Percentiles rank a stretch among this genome's conserved stretches.
Conservation (phyloP, 2,329 filamentous ascomycete genomes). For the Geosmithia morbida region DNA sequence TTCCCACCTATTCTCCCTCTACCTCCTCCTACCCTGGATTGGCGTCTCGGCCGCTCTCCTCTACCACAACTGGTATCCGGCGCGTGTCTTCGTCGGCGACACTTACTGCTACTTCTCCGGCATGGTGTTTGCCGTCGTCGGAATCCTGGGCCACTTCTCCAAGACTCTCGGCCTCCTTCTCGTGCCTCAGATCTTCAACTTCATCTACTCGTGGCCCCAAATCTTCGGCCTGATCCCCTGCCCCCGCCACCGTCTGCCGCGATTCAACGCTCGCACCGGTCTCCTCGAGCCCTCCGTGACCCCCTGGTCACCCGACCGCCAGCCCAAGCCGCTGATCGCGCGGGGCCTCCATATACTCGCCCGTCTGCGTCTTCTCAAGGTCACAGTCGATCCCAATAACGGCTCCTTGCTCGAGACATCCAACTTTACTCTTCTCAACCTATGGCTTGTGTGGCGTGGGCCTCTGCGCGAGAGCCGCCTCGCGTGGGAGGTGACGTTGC, state of each 20-base stretch:
- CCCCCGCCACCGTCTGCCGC: slow-evolving; percentile 80
- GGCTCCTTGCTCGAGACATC: slow-evolving; percentile 65
- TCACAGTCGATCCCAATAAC: slow-evolving; percentile 50
- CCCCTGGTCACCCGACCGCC: slow-evolving; percentile 51
- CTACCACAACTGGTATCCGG: slow-evolving; percentile 90
- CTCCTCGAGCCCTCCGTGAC: slow-evolving; percentile 78
- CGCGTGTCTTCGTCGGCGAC: slow-evolving; percentile 90
- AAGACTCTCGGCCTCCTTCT: slow-evolving; percentile 89
- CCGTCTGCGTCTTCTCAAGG: slow-evolving; percentile 49
- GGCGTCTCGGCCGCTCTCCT: slow-evolving; percentile 80
- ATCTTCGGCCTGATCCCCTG: slow-evolving; percentile 84
- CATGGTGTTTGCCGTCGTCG: slow-evolving; percentile 96
- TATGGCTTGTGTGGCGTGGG: slow-evolving; percentile 93
- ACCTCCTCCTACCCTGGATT: slow-evolving; percentile 85
- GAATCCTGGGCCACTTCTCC: slow-evolving; percentile 93
- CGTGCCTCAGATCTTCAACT: slow-evolving; percentile 92
- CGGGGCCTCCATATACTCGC: slow-evolving; percentile 53
- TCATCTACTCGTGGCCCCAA: slow-evolving; percentile 84
- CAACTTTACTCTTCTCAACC: slow-evolving; percentile 86
- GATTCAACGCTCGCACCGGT: slow-evolving; percentile 74
- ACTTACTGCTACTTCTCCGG: slow-evolving; percentile 99
- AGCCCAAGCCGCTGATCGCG: slow-evolving; percentile 51
- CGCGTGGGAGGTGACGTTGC: slow-evolving; percentile 61
- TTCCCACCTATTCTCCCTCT: slow-evolving; percentile 90
- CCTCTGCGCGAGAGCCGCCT: slow-evolving; percentile 78